Conservation (phyloP, 306 rosid species). For the Chamaecrista fasciculata region DNA sequence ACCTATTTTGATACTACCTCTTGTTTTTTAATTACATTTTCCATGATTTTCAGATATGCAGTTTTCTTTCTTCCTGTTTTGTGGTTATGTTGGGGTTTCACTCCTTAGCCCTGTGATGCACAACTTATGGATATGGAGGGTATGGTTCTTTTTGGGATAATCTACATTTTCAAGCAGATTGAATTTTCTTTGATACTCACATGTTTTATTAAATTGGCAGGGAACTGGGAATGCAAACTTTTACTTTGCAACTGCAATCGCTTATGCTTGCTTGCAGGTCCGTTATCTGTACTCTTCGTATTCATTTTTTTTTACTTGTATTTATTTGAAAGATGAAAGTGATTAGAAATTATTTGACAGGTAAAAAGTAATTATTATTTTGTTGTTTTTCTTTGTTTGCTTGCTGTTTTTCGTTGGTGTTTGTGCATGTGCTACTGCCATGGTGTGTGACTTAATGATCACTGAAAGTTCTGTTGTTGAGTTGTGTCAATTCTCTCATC, state of each 20-base stretch:
- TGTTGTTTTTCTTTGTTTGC: neutral
- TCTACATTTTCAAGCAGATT: constrained; percentile 29
- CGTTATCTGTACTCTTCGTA: constrained; percentile 22
- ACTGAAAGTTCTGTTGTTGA: constrained; percentile 3
- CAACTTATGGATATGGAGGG: constrained; percentile 99
- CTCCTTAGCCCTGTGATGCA: constrained; percentile 97
- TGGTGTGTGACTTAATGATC: neutral
- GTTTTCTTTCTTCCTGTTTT: constrained; percentile 83
- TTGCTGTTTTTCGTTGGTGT: neutral
- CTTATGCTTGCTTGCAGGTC: constrained; percentile 88
- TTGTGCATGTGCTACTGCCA: neutral
- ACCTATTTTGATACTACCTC: neutral
- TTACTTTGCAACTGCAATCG: constrained; percentile 89
- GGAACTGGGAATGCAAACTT: constrained; percentile 98
- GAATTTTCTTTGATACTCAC: constrained; percentile 25
- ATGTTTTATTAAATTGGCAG: constrained; percentile 52
- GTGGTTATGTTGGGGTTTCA: constrained; percentile 79
- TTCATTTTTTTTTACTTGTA: neutral
- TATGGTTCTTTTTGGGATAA: constrained; percentile 40
- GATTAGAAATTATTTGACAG: neutral
- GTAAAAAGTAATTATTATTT: too few species aligned
- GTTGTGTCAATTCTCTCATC: constrained; percentile 14
- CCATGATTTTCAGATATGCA: constrained; percentile 65
- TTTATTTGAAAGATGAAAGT: neutral
- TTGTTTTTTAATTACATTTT: constrained; percentile 28